These are phyloP conservation scores for Naumovozyma castellii DNA, from an alignment of 805 yeast species.

Conservation along the genomic window DNA sequence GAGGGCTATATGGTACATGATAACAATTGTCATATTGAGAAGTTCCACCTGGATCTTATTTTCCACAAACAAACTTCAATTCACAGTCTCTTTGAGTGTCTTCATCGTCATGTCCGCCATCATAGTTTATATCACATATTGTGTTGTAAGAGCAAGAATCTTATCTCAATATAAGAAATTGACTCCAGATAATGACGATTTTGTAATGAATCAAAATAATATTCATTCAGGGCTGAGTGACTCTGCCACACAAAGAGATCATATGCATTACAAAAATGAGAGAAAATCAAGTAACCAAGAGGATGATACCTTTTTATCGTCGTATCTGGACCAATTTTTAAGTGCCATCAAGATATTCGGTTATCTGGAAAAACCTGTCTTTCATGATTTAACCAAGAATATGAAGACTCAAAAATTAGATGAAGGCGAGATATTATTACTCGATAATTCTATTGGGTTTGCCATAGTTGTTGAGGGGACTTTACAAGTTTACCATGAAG, in stretches of 20 bases:
- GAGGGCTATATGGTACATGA: conserved; percentile 3
- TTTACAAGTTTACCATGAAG: conserved; percentile 63
- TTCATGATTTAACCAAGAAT: conserved; percentile 83
- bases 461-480: conserved; percentile 89
- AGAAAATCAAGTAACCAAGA: conserved; percentile 5
- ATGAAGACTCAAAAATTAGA: conserved; percentile 82
- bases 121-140: conserved; percentile 11
- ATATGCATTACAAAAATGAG: background rate
- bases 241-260: background rate
- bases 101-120: conserved; percentile 8
- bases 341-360: conserved; percentile 92
- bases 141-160: conserved; percentile 15
- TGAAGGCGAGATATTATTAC: conserved; percentile 61
- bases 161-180: conserved; percentile 22
- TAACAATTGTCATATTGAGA: conserved; percentile 9
- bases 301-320: conserved; percentile 32
- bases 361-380: conserved; percentile 79
- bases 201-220: background rate
- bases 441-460: conserved; percentile 75
- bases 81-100: conserved; percentile 15
- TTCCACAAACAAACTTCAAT: conserved; percentile 9
- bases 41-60: conserved; percentile 13
- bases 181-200: conserved; percentile 8
- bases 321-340: conserved; percentile 80
- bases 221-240: background rate